phyloP scores from a whole-genome alignment of 495 filamentous ascomycete genomes.

The Xylaria telfairii region DNA sequence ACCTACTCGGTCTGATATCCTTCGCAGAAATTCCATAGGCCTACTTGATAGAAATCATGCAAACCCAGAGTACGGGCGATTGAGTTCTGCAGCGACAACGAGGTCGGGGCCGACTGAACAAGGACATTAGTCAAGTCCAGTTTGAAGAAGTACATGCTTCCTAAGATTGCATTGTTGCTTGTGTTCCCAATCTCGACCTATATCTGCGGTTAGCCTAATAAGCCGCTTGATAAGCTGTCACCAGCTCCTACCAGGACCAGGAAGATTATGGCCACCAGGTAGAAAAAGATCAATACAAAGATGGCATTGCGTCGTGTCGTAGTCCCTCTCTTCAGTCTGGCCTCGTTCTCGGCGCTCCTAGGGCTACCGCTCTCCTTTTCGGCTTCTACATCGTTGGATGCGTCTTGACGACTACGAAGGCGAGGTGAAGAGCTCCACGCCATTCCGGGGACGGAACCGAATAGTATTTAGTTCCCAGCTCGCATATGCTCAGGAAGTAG shows the following conservation, averaged over 20 bases:
- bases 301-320: conserved; percentile 59
- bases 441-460: conserved; percentile 11
- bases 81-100: conserved; percentile 73
- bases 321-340: conserved; percentile 58
- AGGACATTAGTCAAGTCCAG: conserved; percentile 86
- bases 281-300: conserved; percentile 68
- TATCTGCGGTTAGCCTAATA: conserved; percentile 14
- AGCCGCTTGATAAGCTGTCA: background rate
- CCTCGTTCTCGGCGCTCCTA: conserved; percentile 25
- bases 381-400: conserved; percentile 26
- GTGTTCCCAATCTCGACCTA: conserved; percentile 75
- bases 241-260: conserved; percentile 65
- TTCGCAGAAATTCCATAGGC: conserved; percentile 89
- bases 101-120: conserved; percentile 74
- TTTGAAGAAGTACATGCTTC: conserved; percentile 79
- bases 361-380: conserved; percentile 27
- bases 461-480: background rate
- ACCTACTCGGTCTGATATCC: conserved; percentile 68
- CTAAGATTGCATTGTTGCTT: conserved; percentile 62
- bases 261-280: conserved; percentile 77
- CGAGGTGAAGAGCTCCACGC: background rate
- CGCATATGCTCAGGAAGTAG: background rate
- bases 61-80: conserved; percentile 88
- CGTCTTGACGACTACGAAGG: conserved; percentile 4
- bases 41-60: conserved; percentile 93